Percentiles rank a stretch among this genome's conserved stretches.
Conservation (phyloP, 2,329 filamentous ascomycete genomes). For the Xylariomycetidae sp. region DNA sequence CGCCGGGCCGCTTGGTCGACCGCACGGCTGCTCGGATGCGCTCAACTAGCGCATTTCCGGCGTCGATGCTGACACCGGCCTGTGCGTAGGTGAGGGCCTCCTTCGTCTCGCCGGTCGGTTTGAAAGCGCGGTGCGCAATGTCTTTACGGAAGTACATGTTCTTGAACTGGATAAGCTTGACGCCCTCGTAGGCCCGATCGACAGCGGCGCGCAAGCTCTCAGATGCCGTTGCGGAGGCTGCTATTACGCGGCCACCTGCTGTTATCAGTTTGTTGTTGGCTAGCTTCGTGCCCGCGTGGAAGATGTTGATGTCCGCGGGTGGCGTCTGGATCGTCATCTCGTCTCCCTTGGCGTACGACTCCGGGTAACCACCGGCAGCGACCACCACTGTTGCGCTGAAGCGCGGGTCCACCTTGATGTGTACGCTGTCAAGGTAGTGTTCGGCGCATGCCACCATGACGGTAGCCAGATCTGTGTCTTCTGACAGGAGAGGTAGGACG, state of each 20-base stretch:
- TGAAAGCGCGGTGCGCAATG: slow-evolving; percentile 74
- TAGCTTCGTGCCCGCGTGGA: slow-evolving; percentile 84
- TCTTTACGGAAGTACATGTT: slow-evolving; percentile 90
- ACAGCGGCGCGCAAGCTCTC: slow-evolving; percentile 75
- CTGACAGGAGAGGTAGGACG: slow-evolving; percentile 70
- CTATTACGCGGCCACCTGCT: slow-evolving; percentile 86
- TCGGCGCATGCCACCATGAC: slow-evolving; percentile 82
- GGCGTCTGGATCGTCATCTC: slow-evolving; percentile 44
- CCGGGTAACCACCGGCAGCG: slow-evolving; percentile 86
- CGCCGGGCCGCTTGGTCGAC: slow-evolving; percentile 76
- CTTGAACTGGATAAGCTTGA: slow-evolving; percentile 74
- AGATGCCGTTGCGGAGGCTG: slow-evolving; percentile 72
- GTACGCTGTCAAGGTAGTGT: slow-evolving; percentile 64
- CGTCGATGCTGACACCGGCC: slow-evolving; percentile 90
- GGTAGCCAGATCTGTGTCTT: slow-evolving; percentile 77
- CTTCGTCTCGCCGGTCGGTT: slow-evolving; percentile 33
- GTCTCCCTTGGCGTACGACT: slow-evolving; percentile 74
- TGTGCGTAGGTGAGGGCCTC: slow-evolving; percentile 79
- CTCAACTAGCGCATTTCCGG: slow-evolving; percentile 86
- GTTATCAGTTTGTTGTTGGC: slow-evolving; percentile 62
- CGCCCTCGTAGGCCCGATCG: slow-evolving; percentile 77
- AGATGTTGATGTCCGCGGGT: slow-evolving; percentile 59
- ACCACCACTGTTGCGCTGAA: slow-evolving; percentile 92
- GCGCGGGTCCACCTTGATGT: slow-evolving; percentile 59
- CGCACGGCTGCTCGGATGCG: slow-evolving; percentile 87